Conservation (phyloP, 2,329 filamentous ascomycete genomes). For the Aurifilum marmelostoma region DNA sequence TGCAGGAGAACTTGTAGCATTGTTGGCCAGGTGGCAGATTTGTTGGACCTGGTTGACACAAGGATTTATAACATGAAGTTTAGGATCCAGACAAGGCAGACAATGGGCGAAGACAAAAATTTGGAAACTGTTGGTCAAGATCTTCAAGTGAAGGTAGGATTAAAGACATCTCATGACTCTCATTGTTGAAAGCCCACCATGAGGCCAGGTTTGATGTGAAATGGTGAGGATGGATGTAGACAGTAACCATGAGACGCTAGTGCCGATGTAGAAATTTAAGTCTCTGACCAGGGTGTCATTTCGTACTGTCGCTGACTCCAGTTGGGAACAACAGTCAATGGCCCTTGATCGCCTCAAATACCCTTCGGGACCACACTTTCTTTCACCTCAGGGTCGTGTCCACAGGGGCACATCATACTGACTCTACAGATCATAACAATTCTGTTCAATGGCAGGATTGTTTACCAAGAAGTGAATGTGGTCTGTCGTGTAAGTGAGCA, state of each 20-base stretch:
- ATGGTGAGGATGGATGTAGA: neutral
- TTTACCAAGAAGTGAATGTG: neutral
- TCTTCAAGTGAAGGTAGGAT: neutral
- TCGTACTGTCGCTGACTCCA: no score
- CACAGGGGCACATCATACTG: no score
- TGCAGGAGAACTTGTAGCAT: neutral
- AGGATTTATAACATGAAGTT: no score
- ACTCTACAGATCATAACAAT: neutral
- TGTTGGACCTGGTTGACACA: neutral
- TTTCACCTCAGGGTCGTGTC: no score
- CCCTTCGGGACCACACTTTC: no score
- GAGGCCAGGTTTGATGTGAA: neutral
- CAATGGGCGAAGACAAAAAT: no score
- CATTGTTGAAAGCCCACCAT: neutral
- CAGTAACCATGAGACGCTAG: no score
- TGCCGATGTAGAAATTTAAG: no score
- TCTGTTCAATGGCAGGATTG: neutral
- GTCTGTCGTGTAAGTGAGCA: slow-evolving; percentile 22
- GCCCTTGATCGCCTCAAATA: no score
- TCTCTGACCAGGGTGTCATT: no score
- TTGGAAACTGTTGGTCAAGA: neutral
- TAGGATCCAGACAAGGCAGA: no score
- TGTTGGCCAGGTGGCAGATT: neutral
- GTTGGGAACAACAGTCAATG: no score
- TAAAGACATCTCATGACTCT: neutral